Evolutionary conservation across 2,329 filamentous ascomycete species (phyloP).

Genomic region (Fusarium xyrophilum): DNA sequence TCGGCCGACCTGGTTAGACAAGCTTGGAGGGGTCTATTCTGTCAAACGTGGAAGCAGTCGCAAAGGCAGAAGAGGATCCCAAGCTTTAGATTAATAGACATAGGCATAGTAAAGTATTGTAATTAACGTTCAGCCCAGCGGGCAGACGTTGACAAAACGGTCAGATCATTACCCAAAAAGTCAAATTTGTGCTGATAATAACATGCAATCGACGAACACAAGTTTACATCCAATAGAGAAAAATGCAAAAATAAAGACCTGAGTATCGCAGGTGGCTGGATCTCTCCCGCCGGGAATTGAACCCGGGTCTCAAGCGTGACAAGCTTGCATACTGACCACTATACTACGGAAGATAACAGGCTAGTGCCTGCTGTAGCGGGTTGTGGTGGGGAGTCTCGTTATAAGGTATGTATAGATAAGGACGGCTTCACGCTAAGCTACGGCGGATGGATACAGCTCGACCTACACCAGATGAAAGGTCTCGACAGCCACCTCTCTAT

Average conservation of each 20-base stretch:
- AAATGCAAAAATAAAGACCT: not conserved
- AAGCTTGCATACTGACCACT: not conserved
- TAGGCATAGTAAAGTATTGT: not conserved
- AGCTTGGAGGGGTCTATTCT: conserved; percentile 15
- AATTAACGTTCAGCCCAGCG: fast-evolving
- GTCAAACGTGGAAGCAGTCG: not conserved
- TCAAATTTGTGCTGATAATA: not conserved
- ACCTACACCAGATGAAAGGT: not conserved
- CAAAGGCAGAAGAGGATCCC: not conserved
- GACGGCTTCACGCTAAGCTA: fast-evolving
- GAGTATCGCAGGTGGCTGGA: not conserved
- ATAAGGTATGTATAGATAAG: fast-evolving
- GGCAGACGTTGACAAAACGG: fast-evolving
- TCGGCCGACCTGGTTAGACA: conserved; percentile 25
- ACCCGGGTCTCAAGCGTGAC: not conserved
- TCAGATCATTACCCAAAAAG: fast-evolving
- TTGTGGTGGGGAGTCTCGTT: fast-evolving
- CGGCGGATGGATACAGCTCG: too few species aligned
- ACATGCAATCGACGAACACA: not conserved
- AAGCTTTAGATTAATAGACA: not conserved
- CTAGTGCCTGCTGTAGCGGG: not conserved
- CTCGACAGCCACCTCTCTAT: not conserved
- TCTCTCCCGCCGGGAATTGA: not conserved
- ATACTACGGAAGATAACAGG: not conserved
- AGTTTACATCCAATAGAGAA: fast-evolving